Evolutionary conservation across 805 yeast species (phyloP), one percentile per base, ranked within the genome.

Genomic region (Candida ovalis): DNA sequence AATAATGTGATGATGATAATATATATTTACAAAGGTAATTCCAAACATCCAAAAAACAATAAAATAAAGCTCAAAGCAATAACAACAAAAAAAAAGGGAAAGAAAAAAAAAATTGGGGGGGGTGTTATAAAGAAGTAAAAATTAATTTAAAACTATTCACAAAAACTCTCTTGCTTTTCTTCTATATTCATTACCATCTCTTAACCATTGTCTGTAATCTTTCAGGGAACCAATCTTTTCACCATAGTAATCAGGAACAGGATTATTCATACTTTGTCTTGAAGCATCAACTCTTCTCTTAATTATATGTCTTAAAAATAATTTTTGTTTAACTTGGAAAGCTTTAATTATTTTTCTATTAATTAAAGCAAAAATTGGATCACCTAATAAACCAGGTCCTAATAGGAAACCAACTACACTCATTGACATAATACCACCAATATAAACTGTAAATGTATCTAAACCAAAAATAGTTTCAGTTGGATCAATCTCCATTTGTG

Each of bases 241-340:
- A 37, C 99, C 99, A 64, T 94, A 94, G 70, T 90, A 94, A 68
- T 94, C 99, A n/a, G 97, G 97, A 42, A 94, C 96, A 13, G 98
- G 98, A 69, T 92, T 94, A 47, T 87, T 78, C 69, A 90, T 85
- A 61, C 90, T 81, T 70, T 91, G 97, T 48, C 86, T 81, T 18
- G 91, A 78, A 19, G 99, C 96, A 71, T 94, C 96, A 27, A 91
- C 97, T 60, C 99, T 77, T 68, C 89, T 86, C 49, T 74, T 74
- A 57, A 78, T 80, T 53, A 94, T 77, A 62, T 81, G 92, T 55
- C 78, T 77, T 64, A 92, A 73, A 58, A 92, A 94, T 36, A 77
- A 73, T 55, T 82, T 78, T 62, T 92, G 90, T 70, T 86, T 91
- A 44, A 66, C 56, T 50, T 71, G 72, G 66, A 77, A 87, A 18